phyloP scores from a whole-genome alignment of 1,284 basidiomycete genomes.

The Puccinia novopanici region DNA sequence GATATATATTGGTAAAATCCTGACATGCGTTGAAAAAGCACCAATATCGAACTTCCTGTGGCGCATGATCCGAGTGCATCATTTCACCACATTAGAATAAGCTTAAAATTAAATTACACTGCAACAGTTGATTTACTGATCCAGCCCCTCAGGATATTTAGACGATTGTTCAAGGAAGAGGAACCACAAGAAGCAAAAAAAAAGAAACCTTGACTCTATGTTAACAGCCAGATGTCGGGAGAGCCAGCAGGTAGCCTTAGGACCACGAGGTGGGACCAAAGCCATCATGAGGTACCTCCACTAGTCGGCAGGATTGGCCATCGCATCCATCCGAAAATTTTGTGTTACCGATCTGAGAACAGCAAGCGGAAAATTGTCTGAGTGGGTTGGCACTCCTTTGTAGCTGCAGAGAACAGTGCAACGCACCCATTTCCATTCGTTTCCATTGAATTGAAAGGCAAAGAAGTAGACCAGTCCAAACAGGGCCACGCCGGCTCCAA shows the following conservation, averaged over 20 bases:
- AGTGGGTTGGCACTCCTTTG: too few relatives aligned
- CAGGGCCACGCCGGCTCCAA: slow-evolving; percentile 39
- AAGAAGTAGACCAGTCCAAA: slow-evolving; percentile 49
- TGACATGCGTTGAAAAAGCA: too few relatives aligned
- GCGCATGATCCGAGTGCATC: too few relatives aligned
- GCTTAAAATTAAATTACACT: too few relatives aligned
- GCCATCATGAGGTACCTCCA: slow-evolving; percentile 19
- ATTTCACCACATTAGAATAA: too few relatives aligned
- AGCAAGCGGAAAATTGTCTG: background rate
- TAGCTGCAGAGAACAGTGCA: background rate
- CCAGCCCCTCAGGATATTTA: background rate
- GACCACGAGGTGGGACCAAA: slow-evolving; percentile 7
- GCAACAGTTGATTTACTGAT: background rate
- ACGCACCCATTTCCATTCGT: slow-evolving; percentile 39
- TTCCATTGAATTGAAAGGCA: slow-evolving; percentile 41
- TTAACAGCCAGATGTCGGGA: background rate
- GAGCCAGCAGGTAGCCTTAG: background rate
- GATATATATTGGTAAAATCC: too few relatives aligned
- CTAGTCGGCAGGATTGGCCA: slow-evolving; percentile 16
- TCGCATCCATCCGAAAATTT: slow-evolving; percentile 20
- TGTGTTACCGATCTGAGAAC: slow-evolving; percentile 33
- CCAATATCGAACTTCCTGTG: too few relatives aligned
- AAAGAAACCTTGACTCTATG: background rate
- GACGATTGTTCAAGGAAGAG: background rate
- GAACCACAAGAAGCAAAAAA: background rate